These are phyloP conservation scores for Pleurotus tuber-regium DNA, from an alignment of 768 basidiomycete species.

Conservation along the genomic window DNA sequence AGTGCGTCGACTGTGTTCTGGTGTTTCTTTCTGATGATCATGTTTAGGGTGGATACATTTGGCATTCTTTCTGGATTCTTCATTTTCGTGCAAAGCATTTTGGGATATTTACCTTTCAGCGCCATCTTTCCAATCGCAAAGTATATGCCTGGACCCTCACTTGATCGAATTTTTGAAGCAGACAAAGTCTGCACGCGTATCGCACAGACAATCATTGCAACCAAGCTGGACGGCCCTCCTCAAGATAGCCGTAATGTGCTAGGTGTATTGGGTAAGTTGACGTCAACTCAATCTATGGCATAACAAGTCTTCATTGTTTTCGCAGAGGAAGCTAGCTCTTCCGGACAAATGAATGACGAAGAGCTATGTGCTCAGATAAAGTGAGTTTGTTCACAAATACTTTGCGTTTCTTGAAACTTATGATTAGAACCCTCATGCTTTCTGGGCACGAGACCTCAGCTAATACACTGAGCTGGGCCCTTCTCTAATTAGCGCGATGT, in stretches of 20 bases:
- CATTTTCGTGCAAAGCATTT: slow-evolving; percentile 48
- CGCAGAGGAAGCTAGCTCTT: neutral
- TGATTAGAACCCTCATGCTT: slow-evolving; percentile 43
- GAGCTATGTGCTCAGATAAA: slow-evolving; percentile 16
- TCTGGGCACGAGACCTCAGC: slow-evolving; percentile 65
- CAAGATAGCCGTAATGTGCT: no score
- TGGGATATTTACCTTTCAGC: slow-evolving; percentile 36
- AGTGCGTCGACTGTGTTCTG: slow-evolving; percentile 14
- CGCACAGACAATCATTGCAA: slow-evolving; percentile 43
- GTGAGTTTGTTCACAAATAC: slow-evolving; percentile 1
- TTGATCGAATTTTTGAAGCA: slow-evolving; percentile 45
- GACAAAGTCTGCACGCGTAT: slow-evolving; percentile 42
- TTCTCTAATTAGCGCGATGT: slow-evolving; percentile 60
- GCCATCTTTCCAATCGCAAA: slow-evolving; percentile 43
- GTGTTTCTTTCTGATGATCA: no score
- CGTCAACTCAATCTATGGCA: neutral
- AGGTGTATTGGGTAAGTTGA: slow-evolving; percentile 51
- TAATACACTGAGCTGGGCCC: slow-evolving; percentile 55
- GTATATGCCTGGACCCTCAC: slow-evolving; percentile 32
- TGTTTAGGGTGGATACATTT: no score
- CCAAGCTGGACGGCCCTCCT: slow-evolving; percentile 43
- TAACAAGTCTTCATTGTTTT: neutral
- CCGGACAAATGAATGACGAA: slow-evolving; percentile 13
- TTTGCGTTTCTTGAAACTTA: neutral
- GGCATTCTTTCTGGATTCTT: no score